A percentile compares a stretch with the other conserved stretches of the same genome.
phyloP scores from a whole-genome alignment of 768 basidiomycete species.

The Amanita subjunquillea region DNA sequence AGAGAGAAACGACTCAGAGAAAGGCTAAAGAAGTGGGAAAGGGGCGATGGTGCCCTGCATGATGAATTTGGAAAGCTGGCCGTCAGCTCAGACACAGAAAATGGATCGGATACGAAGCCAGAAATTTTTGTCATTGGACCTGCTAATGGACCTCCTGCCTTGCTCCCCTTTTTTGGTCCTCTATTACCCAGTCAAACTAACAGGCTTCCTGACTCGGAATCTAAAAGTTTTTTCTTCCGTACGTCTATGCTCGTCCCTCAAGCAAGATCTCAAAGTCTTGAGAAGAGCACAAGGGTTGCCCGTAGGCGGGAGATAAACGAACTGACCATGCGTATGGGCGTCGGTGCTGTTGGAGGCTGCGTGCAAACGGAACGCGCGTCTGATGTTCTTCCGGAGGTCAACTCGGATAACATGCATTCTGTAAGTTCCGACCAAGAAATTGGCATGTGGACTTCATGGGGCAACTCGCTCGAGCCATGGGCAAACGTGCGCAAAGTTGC shows the following conservation, averaged over 20 bases:
- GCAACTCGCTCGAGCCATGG: constrained; percentile 60
- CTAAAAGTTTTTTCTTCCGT: constrained; percentile 43
- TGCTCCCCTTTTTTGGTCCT: constrained; percentile 22
- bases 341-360: constrained; percentile 64
- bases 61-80: constrained; percentile 55
- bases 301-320: constrained; percentile 73
- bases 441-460: constrained; percentile 59
- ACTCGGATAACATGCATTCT: background rate
- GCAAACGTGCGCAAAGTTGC: constrained; percentile 59
- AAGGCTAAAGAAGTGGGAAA: constrained; percentile 69
- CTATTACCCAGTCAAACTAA: constrained; percentile 10
- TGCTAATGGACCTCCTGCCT: constrained; percentile 21
- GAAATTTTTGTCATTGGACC: constrained; percentile 43
- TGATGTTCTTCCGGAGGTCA: constrained; percentile 8
- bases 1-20: constrained; percentile 66
- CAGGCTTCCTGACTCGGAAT: constrained; percentile 15
- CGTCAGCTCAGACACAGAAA: constrained; percentile 24
- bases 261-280: constrained; percentile 40
- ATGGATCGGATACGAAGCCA: constrained; percentile 19
- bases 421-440: constrained; percentile 7
- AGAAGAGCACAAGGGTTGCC: constrained; percentile 45
- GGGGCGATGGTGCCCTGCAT: constrained; percentile 42
- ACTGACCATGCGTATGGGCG: constrained; percentile 73
- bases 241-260: constrained; percentile 61
- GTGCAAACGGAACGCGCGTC: constrained; percentile 32